Evolutionary conservation across 148 eudicot genomes (phyloP), one percentile per base, ranked within the genome.

Genomic region (Chenopodium formosanum): DNA sequence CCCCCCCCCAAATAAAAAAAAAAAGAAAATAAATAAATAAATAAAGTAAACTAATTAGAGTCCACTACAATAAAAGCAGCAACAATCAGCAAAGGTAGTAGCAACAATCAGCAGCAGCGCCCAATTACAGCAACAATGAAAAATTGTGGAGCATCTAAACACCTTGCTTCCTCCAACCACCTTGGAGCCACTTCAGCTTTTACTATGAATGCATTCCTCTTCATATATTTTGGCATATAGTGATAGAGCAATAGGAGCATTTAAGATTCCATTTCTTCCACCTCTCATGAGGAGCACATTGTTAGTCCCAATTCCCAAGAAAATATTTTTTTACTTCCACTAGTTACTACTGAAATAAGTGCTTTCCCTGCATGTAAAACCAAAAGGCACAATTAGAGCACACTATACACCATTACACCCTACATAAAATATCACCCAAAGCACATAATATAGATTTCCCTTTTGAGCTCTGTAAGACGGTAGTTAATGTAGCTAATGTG

Each of bases 211-310:
- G 31, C 20, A 19, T 90, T 91, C 97, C 96, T 95, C 94, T 84
- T 93, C 96, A 82, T 93, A 95, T 40, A 95, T 87, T 85, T 90
- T 92, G 73, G 98, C 92, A 86, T 95, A 93, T 19, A 92, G 71
- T 60, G 97, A 91, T 40, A 95, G 82, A 76, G 98, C 98, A 63
- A 95, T 94, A 48, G 97, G 92, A 65, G 98, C 86, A 80, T 91
- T 95, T 74, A 87, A 95, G 79, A 95, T 87, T 53, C 98, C 98
- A 74, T 96, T 97, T 95, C 29, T 79, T 83, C 52, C 78, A 81
- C 77, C 88, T 91, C 64, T 95, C 98, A 79, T 95, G 98, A 58
- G 98, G 98, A 80, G 97, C 98, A 79, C 98, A 79, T 96, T 93
- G 80, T 95, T 97, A 31, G 98, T 95, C 27, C 27, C 27, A 27